Evolutionary conservation across 192 early-diverging fungal genomes (phyloP), one percentile per base, ranked within the genome.

Genomic region (Linnemannia exigua): DNA sequence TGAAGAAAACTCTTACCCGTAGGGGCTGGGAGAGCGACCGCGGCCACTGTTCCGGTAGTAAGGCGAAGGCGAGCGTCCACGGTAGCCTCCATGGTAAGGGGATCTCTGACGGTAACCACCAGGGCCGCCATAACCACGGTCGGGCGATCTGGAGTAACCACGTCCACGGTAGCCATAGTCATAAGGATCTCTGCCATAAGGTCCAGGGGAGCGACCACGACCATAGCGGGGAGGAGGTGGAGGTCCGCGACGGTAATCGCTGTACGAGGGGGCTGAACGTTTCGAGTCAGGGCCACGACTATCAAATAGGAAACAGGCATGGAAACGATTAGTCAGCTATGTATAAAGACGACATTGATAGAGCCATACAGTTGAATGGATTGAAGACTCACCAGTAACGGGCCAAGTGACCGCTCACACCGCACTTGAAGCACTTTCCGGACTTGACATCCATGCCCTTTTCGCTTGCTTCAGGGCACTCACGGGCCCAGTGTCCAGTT

Each of bases 391-490:
- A 63, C 58, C 58, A 91, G 63, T 88, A 91, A 58, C 89, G 84
- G 19, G 88, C 89, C 79, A 91, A 88, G 79, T 91, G 88, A 5
- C 89, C 91, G 38, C 84, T 72, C 52, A 90, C 84, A 48, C 89
- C 90, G 71, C 87, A 91, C 87, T 88, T 88, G 80, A 91, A 91
- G 79, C 89, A 90, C 76, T 87, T 89, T 67, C 91, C 91, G 75
- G 88, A 89, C 58, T 89, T 88, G 72, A 91, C 91, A 63, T 91
- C 91, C 89, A 91, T 90, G 19, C 91, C 91, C 67, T 88, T 88
- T 41, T 91, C 89, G 38, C 87, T 83, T 36, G 89, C 90, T 37
- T 90, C 88, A 16, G 89, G 88, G 72, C 91, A 91, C 46, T 91
- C 91, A 48, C 89, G 80, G 14, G 89, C 91, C 91, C 91, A 91